Base-by-base conservation (phyloP, 768 basidiomycete genomes). In the Xanthoconium purpureum region DNA sequence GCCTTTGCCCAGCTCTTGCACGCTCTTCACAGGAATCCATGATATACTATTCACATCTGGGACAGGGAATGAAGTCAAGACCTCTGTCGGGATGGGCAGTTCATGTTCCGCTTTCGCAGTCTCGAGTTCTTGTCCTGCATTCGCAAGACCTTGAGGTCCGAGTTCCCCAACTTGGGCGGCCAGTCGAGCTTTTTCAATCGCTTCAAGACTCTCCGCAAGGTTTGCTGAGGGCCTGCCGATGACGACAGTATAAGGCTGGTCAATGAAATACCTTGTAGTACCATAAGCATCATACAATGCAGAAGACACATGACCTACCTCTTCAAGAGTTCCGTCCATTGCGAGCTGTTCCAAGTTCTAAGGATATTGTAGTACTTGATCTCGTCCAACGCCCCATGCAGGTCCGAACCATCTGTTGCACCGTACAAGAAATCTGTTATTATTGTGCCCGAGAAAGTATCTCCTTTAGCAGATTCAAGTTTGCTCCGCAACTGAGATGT, bases 391-490 rank as follows among this genome's bases (percentile, higher is more conserved):
- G 88, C 80, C 3, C 74, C 73, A 17, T 77, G 74, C 18, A 99
- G 77, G 57, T 94, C 87, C 17, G 87, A 87, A 7, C 93, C 96
- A 69, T 95, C 85, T 60, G 81, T 77, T 20, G 84, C 78, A 18
- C 94, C 94, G 67, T 96, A 98, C 35, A 98, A 70, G 71, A 92
- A 89, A 74, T 98, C 91, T 36, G 76, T 78, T 62, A 96, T 91
- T 52, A 94, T 78, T 2, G 81, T 81, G 38, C 80, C 77, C 1
- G 86, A 85, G 65, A 95, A 91, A 1, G 85, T 81, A 59, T 93
- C 90, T 15, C 89, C 89, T 65, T 92, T 89, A 6, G 84, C 78
- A 28, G 88, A 88, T 72, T 96, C 94, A 17, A 95, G 73, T 70
- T 81, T 86, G 72, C 91, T 92, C 55, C 88, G 88, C 24, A 95